A percentile compares a stretch with the other conserved stretches of the same genome.
phyloP scores from a whole-genome alignment of 495 filamentous ascomycete species.

The Astrothelium subdiscretum region DNA sequence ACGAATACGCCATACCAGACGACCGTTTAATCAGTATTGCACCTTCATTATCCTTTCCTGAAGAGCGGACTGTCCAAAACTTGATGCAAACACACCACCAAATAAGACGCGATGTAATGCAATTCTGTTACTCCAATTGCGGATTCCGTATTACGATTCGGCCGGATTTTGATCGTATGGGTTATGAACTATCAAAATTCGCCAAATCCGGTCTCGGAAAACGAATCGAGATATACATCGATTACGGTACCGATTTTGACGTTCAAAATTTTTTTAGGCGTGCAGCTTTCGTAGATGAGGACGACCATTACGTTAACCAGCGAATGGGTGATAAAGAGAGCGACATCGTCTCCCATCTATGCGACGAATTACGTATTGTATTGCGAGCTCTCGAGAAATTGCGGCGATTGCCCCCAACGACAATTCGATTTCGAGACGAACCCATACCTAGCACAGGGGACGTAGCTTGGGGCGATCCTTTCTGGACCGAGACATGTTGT shows the following conservation, averaged over 20 bases:
- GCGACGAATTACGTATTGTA: background rate
- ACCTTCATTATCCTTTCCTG: background rate
- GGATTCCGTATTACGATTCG: background rate
- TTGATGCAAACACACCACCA: background rate
- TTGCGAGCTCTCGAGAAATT: background rate
- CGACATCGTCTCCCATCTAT: background rate
- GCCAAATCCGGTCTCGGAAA: background rate
- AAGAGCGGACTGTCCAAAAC: background rate
- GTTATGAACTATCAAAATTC: background rate
- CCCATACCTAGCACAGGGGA: background rate
- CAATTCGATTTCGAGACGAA: background rate
- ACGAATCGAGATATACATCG: background rate
- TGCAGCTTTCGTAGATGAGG: no score
- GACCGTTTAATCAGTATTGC: background rate
- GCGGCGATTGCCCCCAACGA: background rate
- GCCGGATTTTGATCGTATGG: background rate
- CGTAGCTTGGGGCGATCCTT: background rate
- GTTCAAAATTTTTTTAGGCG: no score
- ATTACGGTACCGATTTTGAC: background rate
- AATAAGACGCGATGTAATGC: background rate
- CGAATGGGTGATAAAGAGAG: background rate
- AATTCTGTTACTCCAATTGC: background rate
- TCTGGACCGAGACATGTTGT: background rate
- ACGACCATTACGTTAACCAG: background rate
- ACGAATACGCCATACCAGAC: background rate